These are phyloP conservation scores for Pulveroboletus ravenelii DNA, from an alignment of 768 basidiomycete species.

Conservation along the genomic window DNA sequence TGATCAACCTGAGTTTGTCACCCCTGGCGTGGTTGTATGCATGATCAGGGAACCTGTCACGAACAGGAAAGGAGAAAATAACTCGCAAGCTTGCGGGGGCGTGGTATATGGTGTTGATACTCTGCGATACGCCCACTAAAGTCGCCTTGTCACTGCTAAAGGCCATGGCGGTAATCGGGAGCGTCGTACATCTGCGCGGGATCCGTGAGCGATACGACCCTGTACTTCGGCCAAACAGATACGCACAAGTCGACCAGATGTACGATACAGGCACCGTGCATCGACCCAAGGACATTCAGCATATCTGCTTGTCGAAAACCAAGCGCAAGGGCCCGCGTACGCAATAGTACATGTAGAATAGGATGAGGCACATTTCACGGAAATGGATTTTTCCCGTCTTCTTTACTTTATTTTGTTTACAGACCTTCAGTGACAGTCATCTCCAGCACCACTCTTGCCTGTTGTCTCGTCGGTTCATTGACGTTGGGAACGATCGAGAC, in stretches of 20 bases:
- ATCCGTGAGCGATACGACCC: not conserved
- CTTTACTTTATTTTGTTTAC: not conserved
- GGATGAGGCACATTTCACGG: not conserved
- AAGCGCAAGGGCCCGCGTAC: not conserved
- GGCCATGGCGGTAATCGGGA: slow-evolving; percentile 35
- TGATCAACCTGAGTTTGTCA: slow-evolving; percentile 39
- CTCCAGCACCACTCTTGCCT: slow-evolving; percentile 39
- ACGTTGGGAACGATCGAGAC: slow-evolving; percentile 36
- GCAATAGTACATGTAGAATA: not conserved
- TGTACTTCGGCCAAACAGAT: not conserved
- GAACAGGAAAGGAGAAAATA: not conserved
- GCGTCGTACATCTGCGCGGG: slow-evolving; percentile 36
- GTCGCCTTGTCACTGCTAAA: slow-evolving; percentile 28
- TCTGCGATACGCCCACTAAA: slow-evolving; percentile 39
- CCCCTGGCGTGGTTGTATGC: slow-evolving; percentile 30
- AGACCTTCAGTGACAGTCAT: slow-evolving; percentile 43
- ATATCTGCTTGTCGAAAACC: slow-evolving; percentile 34
- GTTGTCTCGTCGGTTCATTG: slow-evolving; percentile 34
- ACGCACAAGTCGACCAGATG: slow-evolving; percentile 47
- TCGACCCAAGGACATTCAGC: slow-evolving; percentile 33
- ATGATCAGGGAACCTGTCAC: not conserved
- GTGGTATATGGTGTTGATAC: slow-evolving; percentile 44
- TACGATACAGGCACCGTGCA: slow-evolving; percentile 41
- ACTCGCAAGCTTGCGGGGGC: slow-evolving; percentile 36
- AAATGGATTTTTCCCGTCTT: too few relatives aligned